phyloP scores from a whole-genome alignment of 495 filamentous ascomycete genomes.

The Margaritispora aquatica region DNA sequence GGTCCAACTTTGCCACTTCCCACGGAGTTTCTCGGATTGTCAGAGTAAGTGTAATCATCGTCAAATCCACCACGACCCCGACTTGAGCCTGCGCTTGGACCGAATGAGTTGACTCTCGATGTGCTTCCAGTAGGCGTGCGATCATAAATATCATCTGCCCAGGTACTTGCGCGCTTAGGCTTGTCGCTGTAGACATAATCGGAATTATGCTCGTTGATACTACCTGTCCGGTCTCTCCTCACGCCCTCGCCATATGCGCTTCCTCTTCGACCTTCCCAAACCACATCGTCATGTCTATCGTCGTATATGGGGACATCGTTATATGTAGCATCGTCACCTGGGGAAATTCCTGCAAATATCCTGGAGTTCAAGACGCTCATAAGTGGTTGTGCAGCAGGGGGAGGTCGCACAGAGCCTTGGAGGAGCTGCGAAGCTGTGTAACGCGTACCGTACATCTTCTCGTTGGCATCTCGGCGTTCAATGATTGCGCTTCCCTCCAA shows the following conservation, averaged over 20 bases:
- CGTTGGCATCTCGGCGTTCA: constrained; percentile 92
- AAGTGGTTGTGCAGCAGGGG: constrained; percentile 75
- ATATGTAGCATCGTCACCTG: constrained; percentile 66
- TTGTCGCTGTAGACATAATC: constrained; percentile 45
- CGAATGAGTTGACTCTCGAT: constrained; percentile 38
- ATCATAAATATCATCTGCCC: constrained; percentile 88
- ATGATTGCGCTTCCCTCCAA: constrained; percentile 87
- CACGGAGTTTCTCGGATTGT: constrained; percentile 36
- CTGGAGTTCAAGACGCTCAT: constrained; percentile 78
- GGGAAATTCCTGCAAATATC: constrained; percentile 62
- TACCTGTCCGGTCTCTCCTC: constrained; percentile 50
- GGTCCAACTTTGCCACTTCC: constrained; percentile 39
- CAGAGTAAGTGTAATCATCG: constrained; percentile 51
- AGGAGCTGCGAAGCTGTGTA: constrained; percentile 80
- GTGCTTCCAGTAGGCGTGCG: constrained; percentile 40
- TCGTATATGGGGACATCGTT: constrained; percentile 94
- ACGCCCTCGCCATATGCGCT: constrained; percentile 71
- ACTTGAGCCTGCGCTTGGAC: constrained; percentile 9
- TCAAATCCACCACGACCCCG: constrained; percentile 39
- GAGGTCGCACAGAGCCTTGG: constrained; percentile 67
- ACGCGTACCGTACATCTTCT: constrained; percentile 83
- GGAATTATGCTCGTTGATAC: constrained; percentile 32
- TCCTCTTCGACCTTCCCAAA: constrained; percentile 83
- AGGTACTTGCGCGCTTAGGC: constrained; percentile 69
- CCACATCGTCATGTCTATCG: constrained; percentile 77